Percentiles rank a stretch among this genome's conserved stretches.
Conservation (phyloP, 2,329 filamentous ascomycete species). For the Xylariaceae sp. region DNA sequence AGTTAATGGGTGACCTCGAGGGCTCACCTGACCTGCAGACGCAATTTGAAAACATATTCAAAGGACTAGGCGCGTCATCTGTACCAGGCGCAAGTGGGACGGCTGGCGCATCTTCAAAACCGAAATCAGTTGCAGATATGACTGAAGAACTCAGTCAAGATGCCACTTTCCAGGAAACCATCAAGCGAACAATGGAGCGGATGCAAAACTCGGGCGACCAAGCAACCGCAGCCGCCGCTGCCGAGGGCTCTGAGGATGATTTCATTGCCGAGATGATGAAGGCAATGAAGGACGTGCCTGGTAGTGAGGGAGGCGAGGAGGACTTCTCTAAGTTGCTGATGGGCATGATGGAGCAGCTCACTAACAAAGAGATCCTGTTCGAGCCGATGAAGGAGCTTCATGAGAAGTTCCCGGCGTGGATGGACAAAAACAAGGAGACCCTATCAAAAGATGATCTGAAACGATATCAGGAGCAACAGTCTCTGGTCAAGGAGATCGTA, state of each 20-base stretch:
- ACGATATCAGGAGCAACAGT: constrained; percentile 77
- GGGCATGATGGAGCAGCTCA: constrained; percentile 98
- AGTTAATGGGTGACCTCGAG: constrained; percentile 69
- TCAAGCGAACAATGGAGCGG: constrained; percentile 89
- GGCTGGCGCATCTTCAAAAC: constrained; percentile 22
- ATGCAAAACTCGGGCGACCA: constrained; percentile 88
- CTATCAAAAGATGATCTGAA: constrained; percentile 68
- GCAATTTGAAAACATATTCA: constrained; percentile 75
- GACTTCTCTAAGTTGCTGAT: constrained; percentile 93
- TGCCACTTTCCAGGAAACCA: constrained; percentile 84
- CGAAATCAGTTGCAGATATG: constrained; percentile 21
- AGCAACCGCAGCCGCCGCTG: constrained; percentile 72
- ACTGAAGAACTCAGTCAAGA: constrained; percentile 45
- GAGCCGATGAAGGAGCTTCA: constrained; percentile 98
- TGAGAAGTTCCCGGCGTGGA: constrained; percentile 88
- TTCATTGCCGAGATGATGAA: constrained; percentile 90
- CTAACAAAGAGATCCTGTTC: constrained; percentile 96
- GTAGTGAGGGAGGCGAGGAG: constrained; percentile 61
- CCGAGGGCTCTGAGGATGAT: constrained; percentile 65
- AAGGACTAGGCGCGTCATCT: constrained; percentile 60
- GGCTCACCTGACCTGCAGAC: constrained; percentile 67
- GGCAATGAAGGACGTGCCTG: constrained; percentile 68
- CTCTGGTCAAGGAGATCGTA: constrained; percentile 80
- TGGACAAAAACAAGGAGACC: constrained; percentile 68
- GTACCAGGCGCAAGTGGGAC: constrained; percentile 24